Base-by-base conservation (phyloP, 495 filamentous ascomycete genomes). In the Hypoxylon fragiforme region DNA sequence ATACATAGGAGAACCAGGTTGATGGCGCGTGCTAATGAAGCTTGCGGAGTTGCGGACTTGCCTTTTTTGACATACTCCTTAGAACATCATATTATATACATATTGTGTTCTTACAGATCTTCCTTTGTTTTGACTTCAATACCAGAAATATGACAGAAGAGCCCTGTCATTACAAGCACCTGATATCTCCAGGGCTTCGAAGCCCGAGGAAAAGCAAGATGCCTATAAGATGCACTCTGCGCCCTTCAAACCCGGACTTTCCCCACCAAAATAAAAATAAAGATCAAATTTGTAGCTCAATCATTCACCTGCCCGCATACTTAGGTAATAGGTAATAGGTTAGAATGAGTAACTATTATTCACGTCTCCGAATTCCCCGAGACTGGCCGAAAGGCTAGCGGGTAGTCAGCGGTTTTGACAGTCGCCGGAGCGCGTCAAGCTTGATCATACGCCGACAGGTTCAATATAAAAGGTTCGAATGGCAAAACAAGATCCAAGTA, bases 191-290 rank as follows among this genome's bases (percentile, higher is more conserved):
- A 15, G 15, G 20, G 14, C 18, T 2, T 51, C 35, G 50, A 54
- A 54, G 11, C 44, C 57, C 50, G 57, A 60, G 57, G 57, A 60
- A 34, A 60, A 48, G 13, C 14, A 43, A 48, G 34, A 1, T 4
- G 7, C 5, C 8, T 30, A 16, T 24, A 15, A 21, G 5, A 42
- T 28, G 14, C 45, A 54, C 20, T 20, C 16, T 28, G 19, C 49
- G 39, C 16, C 35, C 36, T 60, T 53, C 24, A 15, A 18, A 13
- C 1, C 45, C 15, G 28, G 30, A 13, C 4, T 16, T 37, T 50
- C 36, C 37, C 43, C 41, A 43, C 35, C 28, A 22, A 7, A 18
- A 26, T 36, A n/a, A n/a, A n/a, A n/a, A 36, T 41, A n/a, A 52
- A 44, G 19, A 14, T 44, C 21, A 28, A 32, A 15, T 24, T 44